Conservation (phyloP, 208 protist genomes). For the Trypanosoma boissoni region DNA sequence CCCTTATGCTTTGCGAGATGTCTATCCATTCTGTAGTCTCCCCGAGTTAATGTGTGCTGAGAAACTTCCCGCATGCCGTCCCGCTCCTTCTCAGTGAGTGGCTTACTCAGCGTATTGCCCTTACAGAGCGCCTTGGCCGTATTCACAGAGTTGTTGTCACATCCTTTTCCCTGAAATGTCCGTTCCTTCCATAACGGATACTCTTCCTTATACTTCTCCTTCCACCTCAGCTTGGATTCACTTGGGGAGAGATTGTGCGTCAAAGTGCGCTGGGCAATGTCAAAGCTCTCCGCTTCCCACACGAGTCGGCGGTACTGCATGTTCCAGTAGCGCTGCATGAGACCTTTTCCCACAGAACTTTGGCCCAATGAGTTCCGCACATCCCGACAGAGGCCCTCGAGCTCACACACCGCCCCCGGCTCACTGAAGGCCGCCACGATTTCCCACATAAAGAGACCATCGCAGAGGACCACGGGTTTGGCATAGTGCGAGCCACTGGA, state of each 20-base stretch:
- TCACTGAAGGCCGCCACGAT: slow-evolving; percentile 52
- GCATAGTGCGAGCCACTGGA: neutral
- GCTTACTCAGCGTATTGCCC: slow-evolving; percentile 41
- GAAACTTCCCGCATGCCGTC: slow-evolving; percentile 38
- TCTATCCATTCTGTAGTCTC: slow-evolving; percentile 57
- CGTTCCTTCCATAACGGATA: slow-evolving; percentile 61
- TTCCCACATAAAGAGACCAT: slow-evolving; percentile 72
- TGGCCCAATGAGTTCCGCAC: slow-evolving; percentile 32
- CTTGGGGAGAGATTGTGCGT: slow-evolving; percentile 43
- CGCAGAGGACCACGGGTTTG: slow-evolving; percentile 16
- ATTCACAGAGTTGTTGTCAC: slow-evolving; percentile 59
- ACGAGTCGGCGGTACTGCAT: slow-evolving; percentile 61
- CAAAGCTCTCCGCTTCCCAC: slow-evolving; percentile 45
- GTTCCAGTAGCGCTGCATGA: slow-evolving; percentile 88
- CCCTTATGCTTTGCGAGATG: slow-evolving; percentile 45
- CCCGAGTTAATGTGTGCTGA: slow-evolving; percentile 47
- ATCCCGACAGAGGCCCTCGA: slow-evolving; percentile 55
- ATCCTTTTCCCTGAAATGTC: slow-evolving; percentile 37
- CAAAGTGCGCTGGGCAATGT: slow-evolving; percentile 8
- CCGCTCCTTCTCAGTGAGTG: slow-evolving; percentile 43
- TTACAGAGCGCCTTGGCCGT: slow-evolving; percentile 54
- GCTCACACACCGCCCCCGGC: slow-evolving; percentile 44
- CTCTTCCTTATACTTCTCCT: slow-evolving; percentile 61
- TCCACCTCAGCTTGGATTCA: slow-evolving; percentile 61
- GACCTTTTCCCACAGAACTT: slow-evolving; percentile 35